These are phyloP conservation scores for Cicer arietinum DNA, from an alignment of 306 rosid species.

Conservation along the genomic window DNA sequence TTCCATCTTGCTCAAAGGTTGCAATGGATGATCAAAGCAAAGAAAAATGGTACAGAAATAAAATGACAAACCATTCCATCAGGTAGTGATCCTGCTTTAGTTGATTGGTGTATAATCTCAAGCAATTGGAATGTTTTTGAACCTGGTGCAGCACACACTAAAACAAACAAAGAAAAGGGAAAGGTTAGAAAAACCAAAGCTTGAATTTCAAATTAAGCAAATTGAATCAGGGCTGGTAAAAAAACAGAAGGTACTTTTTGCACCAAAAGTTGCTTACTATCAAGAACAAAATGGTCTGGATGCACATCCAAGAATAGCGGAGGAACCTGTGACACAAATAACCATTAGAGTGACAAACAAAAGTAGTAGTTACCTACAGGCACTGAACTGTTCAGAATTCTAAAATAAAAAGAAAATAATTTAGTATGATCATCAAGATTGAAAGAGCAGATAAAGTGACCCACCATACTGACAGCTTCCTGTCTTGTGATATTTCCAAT, in stretches of 20 bases:
- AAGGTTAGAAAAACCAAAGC: conserved; percentile 30
- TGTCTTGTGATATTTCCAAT: conserved; percentile 98
- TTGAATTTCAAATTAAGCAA: conserved; percentile 38
- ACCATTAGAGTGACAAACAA: conserved; percentile 31
- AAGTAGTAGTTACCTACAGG: conserved; percentile 34
- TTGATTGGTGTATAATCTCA: conserved; percentile 82
- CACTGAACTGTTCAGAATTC: conserved; percentile 20
- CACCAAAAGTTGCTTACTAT: conserved; percentile 74
- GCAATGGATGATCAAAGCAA: conserved; percentile 31
- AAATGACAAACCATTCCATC: conserved; percentile 74
- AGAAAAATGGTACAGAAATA: conserved; percentile 32
- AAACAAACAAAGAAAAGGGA: conserved; percentile 34
- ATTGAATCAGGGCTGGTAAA: conserved; percentile 18
- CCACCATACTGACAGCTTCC: conserved; percentile 99
- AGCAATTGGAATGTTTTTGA: conserved; percentile 98
- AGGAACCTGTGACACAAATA: conserved; percentile 74
- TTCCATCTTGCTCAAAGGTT: neutral
- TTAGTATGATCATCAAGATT: conserved; percentile 21
- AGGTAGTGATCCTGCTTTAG: conserved; percentile 77
- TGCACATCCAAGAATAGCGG: conserved; percentile 95
- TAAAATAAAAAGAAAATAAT: conserved; percentile 33
- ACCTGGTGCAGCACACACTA: conserved; percentile 99
- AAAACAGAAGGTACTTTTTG: conserved; percentile 35
- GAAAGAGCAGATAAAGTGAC: conserved; percentile 49
- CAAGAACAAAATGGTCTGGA: conserved; percentile 83